A percentile compares a stretch with the other conserved stretches of the same genome.
These are phyloP conservation scores for Pseudonectria buxi DNA, from an alignment of 2,329 filamentous ascomycete species.

Conservation along the genomic window DNA sequence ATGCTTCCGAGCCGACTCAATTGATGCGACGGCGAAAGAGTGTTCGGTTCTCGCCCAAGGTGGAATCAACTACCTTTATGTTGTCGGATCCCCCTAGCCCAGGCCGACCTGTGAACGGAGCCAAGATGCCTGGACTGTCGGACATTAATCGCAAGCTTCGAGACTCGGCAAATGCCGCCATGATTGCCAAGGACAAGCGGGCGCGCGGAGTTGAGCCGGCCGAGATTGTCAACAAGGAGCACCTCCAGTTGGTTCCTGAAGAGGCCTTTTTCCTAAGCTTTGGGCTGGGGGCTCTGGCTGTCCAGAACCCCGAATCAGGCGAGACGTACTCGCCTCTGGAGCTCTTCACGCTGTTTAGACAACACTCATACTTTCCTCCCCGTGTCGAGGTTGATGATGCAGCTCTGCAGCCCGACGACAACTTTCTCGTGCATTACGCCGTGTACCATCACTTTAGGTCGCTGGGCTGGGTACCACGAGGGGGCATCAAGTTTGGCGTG, in stretches of 20 bases:
- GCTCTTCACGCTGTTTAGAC: constrained; percentile 62
- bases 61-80: constrained; percentile 57
- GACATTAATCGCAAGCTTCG: constrained; percentile 9
- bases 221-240: constrained; percentile 55
- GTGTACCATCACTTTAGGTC: constrained; percentile 96
- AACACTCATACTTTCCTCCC: constrained; percentile 63
- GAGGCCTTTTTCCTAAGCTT: constrained; percentile 90
- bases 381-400: constrained; percentile 28
- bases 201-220: background rate
- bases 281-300: constrained; percentile 64
- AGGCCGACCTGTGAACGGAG: constrained; percentile 22
- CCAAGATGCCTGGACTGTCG: constrained; percentile 4
- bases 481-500: constrained; percentile 89
- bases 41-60: constrained; percentile 62
- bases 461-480: constrained; percentile 86
- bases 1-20: constrained; percentile 13
- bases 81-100: constrained; percentile 46
- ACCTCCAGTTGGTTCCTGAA: constrained; percentile 84
- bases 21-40: constrained; percentile 48
- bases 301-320: constrained; percentile 46
- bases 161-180: constrained; percentile 3
- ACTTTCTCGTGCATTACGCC: constrained; percentile 78
- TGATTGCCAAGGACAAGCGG: background rate
- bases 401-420: constrained; percentile 64
- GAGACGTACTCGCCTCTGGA: constrained; percentile 43